Evolutionary conservation across 2,329 filamentous ascomycete species (phyloP).

Genomic region (Colletotrichum australisinense): DNA sequence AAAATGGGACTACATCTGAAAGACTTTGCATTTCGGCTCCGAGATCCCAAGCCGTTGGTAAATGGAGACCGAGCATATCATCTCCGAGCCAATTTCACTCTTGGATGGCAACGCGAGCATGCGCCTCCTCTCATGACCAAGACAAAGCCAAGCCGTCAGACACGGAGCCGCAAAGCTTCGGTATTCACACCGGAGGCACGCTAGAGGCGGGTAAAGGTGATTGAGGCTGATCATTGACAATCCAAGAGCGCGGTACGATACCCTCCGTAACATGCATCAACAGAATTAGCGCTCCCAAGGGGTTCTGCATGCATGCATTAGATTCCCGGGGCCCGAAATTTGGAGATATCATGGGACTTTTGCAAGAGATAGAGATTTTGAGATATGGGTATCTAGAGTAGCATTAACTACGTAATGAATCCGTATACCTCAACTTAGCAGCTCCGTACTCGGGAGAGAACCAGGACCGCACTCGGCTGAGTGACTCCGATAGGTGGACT

Average conservation of each 20-base stretch:
- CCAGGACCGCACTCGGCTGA: background rate
- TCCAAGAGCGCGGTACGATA: constrained; percentile 2
- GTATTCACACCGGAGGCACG: background rate
- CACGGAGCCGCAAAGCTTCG: constrained; percentile 22
- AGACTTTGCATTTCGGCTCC: background rate
- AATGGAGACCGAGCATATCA: background rate
- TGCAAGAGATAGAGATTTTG: background rate
- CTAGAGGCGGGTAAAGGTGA: background rate
- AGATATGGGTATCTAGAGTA: background rate
- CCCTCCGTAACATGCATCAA: background rate
- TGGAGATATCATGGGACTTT: too few relatives aligned
- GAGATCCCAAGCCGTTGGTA: background rate
- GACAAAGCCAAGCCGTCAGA: background rate
- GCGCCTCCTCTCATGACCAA: background rate
- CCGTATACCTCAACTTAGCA: background rate
- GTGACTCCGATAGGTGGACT: constrained; percentile 5
- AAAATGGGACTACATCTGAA: background rate
- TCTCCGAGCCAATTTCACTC: background rate
- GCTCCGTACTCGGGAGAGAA: background rate
- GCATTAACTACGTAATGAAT: background rate
- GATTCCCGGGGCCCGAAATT: background rate
- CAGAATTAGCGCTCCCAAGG: background rate
- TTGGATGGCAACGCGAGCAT: fast-evolving
- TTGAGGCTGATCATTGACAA: background rate
- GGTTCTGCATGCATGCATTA: background rate